A percentile compares a stretch with the other conserved stretches of the same genome.
Evolutionary conservation across 208 protist species (phyloP).

Genomic region (Trypanosoma lewisi): DNA sequence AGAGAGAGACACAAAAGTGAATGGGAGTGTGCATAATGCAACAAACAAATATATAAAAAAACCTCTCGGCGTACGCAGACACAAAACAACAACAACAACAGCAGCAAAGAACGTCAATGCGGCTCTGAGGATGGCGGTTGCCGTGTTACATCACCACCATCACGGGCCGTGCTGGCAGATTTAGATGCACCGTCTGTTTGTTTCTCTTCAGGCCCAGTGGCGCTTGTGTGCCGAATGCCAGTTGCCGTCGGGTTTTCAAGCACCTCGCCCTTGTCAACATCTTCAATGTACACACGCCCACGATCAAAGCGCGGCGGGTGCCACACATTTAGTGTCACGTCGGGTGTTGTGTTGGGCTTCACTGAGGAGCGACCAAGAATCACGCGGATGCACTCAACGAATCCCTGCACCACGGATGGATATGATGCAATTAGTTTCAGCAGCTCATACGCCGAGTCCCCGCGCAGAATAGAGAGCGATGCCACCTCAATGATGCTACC

Average conservation of each 20-base stretch:
- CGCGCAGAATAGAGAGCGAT: constrained; percentile 51
- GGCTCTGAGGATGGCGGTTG: neutral
- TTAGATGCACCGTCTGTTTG: neutral
- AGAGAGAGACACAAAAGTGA: neutral
- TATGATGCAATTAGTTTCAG: constrained; percentile 54
- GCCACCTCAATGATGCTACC: constrained; percentile 66
- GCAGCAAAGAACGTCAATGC: neutral
- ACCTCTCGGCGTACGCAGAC: neutral
- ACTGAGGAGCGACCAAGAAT: constrained; percentile 41
- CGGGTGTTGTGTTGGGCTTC: constrained; percentile 40
- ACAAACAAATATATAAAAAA: neutral
- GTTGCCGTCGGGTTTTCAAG: neutral
- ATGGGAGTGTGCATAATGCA: neutral
- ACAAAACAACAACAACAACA: neutral
- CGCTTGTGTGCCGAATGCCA: neutral
- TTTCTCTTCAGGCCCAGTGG: neutral
- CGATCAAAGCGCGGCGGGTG: constrained; percentile 21
- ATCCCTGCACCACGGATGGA: constrained; percentile 47
- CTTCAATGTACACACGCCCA: constrained; percentile 19
- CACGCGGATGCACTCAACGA: constrained; percentile 65
- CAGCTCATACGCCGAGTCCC: constrained; percentile 59
- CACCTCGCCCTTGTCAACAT: neutral
- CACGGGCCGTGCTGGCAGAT: neutral
- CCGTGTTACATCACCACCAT: neutral
- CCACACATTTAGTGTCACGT: constrained; percentile 37